Conservation (phyloP, 495 filamentous ascomycete species). For the Annulohypoxylon nitens region DNA sequence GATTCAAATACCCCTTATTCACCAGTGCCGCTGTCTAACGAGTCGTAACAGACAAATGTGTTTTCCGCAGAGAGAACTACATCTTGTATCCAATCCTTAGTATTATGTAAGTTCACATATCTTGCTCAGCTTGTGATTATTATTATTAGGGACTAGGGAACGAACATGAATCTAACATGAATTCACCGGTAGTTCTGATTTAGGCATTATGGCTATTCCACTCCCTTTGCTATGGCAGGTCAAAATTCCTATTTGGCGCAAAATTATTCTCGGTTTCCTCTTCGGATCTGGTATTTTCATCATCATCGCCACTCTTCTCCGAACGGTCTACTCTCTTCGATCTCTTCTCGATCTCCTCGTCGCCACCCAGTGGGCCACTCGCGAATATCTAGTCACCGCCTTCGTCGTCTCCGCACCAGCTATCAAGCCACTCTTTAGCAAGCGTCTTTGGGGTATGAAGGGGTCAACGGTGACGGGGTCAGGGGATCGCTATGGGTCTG, state of each 20-base stretch:
- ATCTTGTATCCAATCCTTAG: constrained; percentile 25
- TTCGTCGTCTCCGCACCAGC: constrained; percentile 33
- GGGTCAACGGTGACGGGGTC: background rate
- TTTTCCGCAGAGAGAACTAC: constrained; percentile 32
- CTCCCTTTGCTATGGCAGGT: constrained; percentile 29
- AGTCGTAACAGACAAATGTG: constrained; percentile 21
- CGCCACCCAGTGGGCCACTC: constrained; percentile 30
- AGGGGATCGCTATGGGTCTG: constrained; percentile 6
- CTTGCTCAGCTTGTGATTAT: background rate
- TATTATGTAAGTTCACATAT: constrained; percentile 13
- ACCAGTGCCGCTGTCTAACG: background rate
- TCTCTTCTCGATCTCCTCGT: constrained; percentile 26
- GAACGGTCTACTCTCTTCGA: constrained; percentile 24
- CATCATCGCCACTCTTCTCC: constrained; percentile 23
- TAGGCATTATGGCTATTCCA: constrained; percentile 34
- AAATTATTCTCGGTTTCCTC: constrained; percentile 17
- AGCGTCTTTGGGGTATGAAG: constrained; percentile 23
- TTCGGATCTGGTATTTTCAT: constrained; percentile 33
- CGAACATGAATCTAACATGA: background rate
- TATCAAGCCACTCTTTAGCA: constrained; percentile 28
- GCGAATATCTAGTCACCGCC: constrained; percentile 29
- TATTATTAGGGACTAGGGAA: too few species aligned
- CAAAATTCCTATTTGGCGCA: constrained; percentile 3
- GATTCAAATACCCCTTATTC: background rate
- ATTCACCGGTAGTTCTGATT: constrained; percentile 11